A percentile compares a stretch with the other conserved stretches of the same genome.
Evolutionary conservation across 1,139 yeast species (phyloP).

Genomic region (Saccharomycopsis crataegensis): DNA sequence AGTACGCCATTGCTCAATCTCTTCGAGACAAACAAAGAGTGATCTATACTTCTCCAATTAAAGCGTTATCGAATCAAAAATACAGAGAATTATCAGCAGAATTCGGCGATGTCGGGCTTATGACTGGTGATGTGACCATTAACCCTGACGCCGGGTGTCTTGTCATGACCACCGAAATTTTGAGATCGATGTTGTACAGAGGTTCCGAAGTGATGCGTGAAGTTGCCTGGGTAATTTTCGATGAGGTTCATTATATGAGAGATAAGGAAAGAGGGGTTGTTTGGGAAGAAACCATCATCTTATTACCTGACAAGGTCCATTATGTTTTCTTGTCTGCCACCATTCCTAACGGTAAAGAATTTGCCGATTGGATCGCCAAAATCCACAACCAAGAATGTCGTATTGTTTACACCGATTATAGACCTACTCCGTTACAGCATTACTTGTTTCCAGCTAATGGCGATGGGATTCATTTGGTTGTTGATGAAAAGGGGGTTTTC

Average conservation of each 20-base stretch:
- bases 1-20: conserved; percentile 95
- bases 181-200: conserved; percentile 84
- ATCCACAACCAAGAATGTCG: conserved; percentile 96
- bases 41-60: conserved; percentile 94
- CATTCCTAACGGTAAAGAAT: conserved; percentile 96
- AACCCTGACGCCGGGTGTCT: conserved; percentile 95
- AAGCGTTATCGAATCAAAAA: conserved; percentile 93
- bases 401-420: conserved; percentile 95
- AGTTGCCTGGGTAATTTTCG: conserved; percentile 94
- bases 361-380: conserved; percentile 97
- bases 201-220: conserved; percentile 95
- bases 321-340: conserved; percentile 90
- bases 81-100: conserved; percentile 88
- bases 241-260: conserved; percentile 94
- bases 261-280: conserved; percentile 97
- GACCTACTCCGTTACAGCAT: conserved; percentile 98
- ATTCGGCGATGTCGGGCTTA: conserved; percentile 92
- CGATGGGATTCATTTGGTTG: conserved; percentile 94
- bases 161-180: conserved; percentile 96
- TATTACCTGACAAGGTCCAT: conserved; percentile 90
- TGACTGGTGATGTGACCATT: conserved; percentile 97
- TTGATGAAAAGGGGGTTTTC: conserved; percentile 93
- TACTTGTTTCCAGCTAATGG: conserved; percentile 96
- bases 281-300: conserved; percentile 97
- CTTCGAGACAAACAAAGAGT: conserved; percentile 86